Conservation (phyloP, 176 grass and related monocot genomes). For the Aegilops tauschii region DNA sequence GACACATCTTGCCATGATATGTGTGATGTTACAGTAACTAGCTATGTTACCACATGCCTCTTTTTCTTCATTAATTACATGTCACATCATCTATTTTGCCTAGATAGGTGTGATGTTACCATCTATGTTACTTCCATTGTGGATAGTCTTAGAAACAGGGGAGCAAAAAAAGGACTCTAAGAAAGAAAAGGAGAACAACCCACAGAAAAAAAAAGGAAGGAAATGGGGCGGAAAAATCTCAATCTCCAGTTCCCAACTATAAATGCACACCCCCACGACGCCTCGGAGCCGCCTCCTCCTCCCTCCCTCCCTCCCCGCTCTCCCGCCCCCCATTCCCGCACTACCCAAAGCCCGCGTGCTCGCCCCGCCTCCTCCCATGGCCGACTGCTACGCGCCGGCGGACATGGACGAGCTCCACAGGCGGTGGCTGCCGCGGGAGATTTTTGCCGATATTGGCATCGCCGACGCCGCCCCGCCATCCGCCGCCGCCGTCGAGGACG, state of each 20-base stretch:
- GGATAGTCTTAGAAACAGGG: neutral
- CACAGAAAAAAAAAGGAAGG: neutral
- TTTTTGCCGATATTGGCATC: conserved; percentile 60
- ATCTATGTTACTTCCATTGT: no score
- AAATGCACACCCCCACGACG: neutral
- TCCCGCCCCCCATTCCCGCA: neutral
- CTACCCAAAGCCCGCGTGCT: neutral
- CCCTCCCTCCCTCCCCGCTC: neutral
- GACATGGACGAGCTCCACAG: conserved; percentile 55
- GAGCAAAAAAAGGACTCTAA: neutral
- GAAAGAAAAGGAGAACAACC: no score
- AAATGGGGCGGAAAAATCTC: neutral
- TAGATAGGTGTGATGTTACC: no score
- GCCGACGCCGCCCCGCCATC: neutral
- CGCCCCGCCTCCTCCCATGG: neutral
- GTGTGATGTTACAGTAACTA: no score
- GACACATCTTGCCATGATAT: no score
- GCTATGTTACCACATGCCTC: no score
- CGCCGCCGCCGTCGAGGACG: conserved; percentile 29
- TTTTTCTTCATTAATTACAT: no score
- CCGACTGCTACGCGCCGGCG: conserved; percentile 16
- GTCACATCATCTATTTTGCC: no score
- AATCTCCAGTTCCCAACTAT: neutral
- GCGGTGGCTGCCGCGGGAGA: conserved; percentile 58
- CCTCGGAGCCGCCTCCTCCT: neutral